These are phyloP conservation scores for Sugiyamaella marilandica DNA, from an alignment of 805 yeast species.

Conservation along the genomic window DNA sequence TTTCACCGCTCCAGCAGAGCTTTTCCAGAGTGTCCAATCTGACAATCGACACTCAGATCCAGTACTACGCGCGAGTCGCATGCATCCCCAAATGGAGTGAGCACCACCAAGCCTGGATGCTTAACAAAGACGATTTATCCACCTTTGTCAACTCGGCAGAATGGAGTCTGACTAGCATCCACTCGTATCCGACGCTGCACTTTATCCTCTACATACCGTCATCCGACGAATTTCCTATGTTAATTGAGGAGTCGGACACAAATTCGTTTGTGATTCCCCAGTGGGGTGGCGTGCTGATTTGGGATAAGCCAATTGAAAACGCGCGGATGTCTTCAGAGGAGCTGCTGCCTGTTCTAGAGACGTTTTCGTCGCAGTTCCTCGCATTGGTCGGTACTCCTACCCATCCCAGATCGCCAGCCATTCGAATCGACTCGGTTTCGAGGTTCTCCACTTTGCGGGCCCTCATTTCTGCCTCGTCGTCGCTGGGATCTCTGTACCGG, in stretches of 20 bases:
- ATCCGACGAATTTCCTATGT: conserved; percentile 43
- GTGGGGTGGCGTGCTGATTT: conserved; percentile 76
- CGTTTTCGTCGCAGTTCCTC: conserved; percentile 70
- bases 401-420: conserved; percentile 52
- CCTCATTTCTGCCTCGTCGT: conserved; percentile 57
- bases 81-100: conserved; percentile 4
- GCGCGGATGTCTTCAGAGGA: conserved; percentile 35
- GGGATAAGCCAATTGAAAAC: conserved; percentile 35
- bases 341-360: conserved; percentile 55
- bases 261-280: conserved; percentile 76
- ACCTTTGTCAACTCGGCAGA: conserved; percentile 81
- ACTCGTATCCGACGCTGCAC: conserved; percentile 63
- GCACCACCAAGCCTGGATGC: conserved; percentile 26
- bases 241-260: conserved; percentile 41
- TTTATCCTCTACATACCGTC: conserved; percentile 65
- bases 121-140: conserved; percentile 54
- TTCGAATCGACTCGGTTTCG: conserved; percentile 61
- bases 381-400: conserved; percentile 65
- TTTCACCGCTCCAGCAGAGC: conserved; percentile 51
- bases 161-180: conserved; percentile 62
- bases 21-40: conserved; percentile 60
- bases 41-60: conserved; percentile 73
- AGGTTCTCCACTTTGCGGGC: conserved; percentile 57
- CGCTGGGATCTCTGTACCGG: conserved; percentile 66
- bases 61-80: conserved; percentile 50